phyloP scores from a whole-genome alignment of 2,329 filamentous ascomycete species.

The Claviceps pusilla region DNA sequence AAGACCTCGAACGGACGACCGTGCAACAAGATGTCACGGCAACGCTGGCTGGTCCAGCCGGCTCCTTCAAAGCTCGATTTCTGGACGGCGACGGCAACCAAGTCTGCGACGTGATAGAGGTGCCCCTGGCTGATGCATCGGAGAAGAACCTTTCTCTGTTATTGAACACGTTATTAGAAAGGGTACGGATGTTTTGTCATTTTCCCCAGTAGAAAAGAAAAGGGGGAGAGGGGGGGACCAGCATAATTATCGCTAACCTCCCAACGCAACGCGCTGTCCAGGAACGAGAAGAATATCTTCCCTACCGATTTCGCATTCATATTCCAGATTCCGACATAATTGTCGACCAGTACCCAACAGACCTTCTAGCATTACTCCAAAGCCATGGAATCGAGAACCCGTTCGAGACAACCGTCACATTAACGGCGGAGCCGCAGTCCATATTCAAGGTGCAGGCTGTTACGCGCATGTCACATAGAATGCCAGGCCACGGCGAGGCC shows the following conservation, averaged over 20 bases:
- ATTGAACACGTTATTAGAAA: slow-evolving; percentile 68
- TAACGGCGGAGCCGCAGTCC: slow-evolving; percentile 63
- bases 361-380: slow-evolving; percentile 38
- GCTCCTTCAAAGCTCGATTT: slow-evolving; percentile 75
- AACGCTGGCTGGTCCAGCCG: slow-evolving; percentile 52
- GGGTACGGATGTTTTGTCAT: slow-evolving; percentile 29
- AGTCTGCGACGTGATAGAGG: slow-evolving; percentile 52
- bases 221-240: too few relatives aligned
- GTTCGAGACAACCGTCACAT: slow-evolving; percentile 38
- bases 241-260: not conserved
- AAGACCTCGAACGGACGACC: slow-evolving; percentile 53
- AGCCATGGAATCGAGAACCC: slow-evolving; percentile 43
- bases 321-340: slow-evolving; percentile 38
- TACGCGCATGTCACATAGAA: slow-evolving; percentile 73
- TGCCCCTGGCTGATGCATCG: slow-evolving; percentile 70
- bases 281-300: slow-evolving; percentile 44
- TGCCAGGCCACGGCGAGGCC: slow-evolving; percentile 80
- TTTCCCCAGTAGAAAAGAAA: not conserved
- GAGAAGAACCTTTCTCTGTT: slow-evolving; percentile 82
- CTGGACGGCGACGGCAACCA: slow-evolving; percentile 64
- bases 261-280: slow-evolving; percentile 9
- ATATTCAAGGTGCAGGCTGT: slow-evolving; percentile 89
- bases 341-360: slow-evolving; percentile 40
- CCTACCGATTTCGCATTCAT: slow-evolving; percentile 46
- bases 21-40: slow-evolving; percentile 61